These are phyloP conservation scores for Nothophaeocryptopus gaeumannii DNA, from an alignment of 2,329 filamentous ascomycete species.

Conservation along the genomic window DNA sequence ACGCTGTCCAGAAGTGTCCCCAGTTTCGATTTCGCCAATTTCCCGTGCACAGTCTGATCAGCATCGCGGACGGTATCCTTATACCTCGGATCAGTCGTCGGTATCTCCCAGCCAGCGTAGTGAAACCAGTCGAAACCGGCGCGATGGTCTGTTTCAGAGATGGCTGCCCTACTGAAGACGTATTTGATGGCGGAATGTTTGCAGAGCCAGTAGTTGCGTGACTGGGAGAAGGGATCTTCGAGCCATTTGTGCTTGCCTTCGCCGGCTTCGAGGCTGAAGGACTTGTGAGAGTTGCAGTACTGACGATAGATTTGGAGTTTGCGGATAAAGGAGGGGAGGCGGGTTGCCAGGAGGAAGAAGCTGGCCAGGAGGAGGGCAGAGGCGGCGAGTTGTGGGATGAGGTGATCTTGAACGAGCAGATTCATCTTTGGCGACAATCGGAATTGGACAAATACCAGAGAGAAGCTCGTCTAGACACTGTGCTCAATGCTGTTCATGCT, in stretches of 20 bases:
- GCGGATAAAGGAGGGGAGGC: neutral
- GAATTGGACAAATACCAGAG: too few species aligned
- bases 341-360: neutral
- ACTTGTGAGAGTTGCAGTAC: constrained; percentile 1
- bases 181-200: constrained; percentile 4
- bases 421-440: too few species aligned
- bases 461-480: too few species aligned
- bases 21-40: constrained; percentile 8
- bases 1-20: constrained; percentile 4
- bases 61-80: constrained; percentile 10
- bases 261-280: neutral
- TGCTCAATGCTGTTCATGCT: too few species aligned
- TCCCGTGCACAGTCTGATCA: constrained; percentile 10
- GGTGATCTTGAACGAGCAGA: too few species aligned
- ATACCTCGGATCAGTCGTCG: constrained; percentile 6
- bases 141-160: constrained; percentile 7
- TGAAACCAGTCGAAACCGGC: constrained; percentile 9
- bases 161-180: constrained; percentile 4
- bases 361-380: neutral
- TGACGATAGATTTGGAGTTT: neutral
- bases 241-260: neutral
- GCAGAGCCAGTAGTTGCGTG: constrained; percentile 5
- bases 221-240: constrained; percentile 8
- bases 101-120: constrained; percentile 8
- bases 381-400: too few species aligned